These are phyloP conservation scores for Boletus tomentosulus DNA, from an alignment of 768 basidiomycete species.

Conservation along the genomic window DNA sequence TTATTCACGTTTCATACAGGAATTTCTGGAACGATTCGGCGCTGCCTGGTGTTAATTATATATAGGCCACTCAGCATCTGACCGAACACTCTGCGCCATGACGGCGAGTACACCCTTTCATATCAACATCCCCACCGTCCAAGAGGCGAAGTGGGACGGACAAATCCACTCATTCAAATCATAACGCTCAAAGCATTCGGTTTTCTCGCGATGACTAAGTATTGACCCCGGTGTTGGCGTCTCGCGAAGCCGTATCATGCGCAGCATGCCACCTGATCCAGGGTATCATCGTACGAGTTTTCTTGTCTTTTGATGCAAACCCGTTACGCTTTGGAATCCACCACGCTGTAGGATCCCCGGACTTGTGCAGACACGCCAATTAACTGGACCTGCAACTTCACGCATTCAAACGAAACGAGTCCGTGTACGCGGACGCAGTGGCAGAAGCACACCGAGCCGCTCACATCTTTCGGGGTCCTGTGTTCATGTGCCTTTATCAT, in stretches of 20 bases:
- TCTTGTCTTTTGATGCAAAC: neutral
- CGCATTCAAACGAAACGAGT: neutral
- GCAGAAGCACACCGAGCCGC: constrained; percentile 8
- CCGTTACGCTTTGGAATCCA: neutral
- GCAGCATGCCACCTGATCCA: constrained; percentile 1
- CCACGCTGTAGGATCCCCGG: constrained; percentile 2
- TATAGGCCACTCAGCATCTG: neutral
- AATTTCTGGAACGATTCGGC: neutral
- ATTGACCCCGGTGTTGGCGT: neutral
- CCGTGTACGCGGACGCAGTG: constrained; percentile 6
- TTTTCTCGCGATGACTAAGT: neutral
- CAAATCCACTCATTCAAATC: neutral
- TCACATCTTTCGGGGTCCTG: constrained; percentile 17
- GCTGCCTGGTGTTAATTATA: constrained; percentile 1
- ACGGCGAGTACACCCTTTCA: neutral
- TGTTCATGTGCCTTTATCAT: constrained; percentile 7
- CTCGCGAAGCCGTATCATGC: neutral
- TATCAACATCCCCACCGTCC: neutral
- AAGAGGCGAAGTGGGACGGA: neutral
- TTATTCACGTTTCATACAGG: constrained; percentile 10
- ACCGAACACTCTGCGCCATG: neutral
- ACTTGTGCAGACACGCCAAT: neutral
- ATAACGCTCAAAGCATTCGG: neutral
- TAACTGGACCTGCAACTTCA: neutral
- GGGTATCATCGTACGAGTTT: constrained; percentile 3